Base-by-base conservation (phyloP, 1,284 basidiomycete genomes). In the Chondrostereum purpureum region DNA sequence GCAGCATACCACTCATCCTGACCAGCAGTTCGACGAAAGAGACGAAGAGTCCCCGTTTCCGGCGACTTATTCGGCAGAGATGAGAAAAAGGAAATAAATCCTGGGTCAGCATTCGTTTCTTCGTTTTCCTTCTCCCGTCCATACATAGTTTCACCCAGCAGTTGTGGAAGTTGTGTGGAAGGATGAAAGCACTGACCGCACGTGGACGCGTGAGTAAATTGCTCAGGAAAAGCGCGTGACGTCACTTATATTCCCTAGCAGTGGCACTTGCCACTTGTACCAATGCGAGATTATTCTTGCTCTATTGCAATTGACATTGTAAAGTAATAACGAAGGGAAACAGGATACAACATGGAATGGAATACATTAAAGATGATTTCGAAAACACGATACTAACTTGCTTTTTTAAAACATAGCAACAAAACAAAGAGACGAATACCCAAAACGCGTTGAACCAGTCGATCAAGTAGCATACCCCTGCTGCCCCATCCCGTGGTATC, bases 1-100 rank as follows among this genome's bases (percentile, higher is more conserved):
- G 83, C 86, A 11, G 85, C 83, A 66, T 91, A 98, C 67, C 83
- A 98, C 16, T 92, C 86, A 55, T 81, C 73, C 31, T 58, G 53
- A 4, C 58, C 60, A 4, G 27, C 18, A 19, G 60, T 59, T 12
- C 92, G 80, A 56, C 87, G 81, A 60, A 97, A 96, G 3, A 97
- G 75, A 13, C 93, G 80, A 36, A 97, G 72, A 2, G 85, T 86
- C 16, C 84, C 84, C 0, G 75, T 72, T 41, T 80, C 78, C 11
- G 84, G 81, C 0, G 82, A 80, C 52, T 83, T 87, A 39, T 67
- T 59, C 0, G 82, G 80, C 39, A 92, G 72, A 36, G 70, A 75
- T 16, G 69, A 65, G 52, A 89, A 90, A 65, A 89, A 92, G 0
- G 75, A 65, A 55, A 83, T 77, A 58, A 92, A 92, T 0, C 84